Percentiles rank a stretch among this genome's conserved stretches.
These are phyloP conservation scores for Trypanosoma platydactyli DNA, from an alignment of 208 protist genomes.

Conservation along the genomic window DNA sequence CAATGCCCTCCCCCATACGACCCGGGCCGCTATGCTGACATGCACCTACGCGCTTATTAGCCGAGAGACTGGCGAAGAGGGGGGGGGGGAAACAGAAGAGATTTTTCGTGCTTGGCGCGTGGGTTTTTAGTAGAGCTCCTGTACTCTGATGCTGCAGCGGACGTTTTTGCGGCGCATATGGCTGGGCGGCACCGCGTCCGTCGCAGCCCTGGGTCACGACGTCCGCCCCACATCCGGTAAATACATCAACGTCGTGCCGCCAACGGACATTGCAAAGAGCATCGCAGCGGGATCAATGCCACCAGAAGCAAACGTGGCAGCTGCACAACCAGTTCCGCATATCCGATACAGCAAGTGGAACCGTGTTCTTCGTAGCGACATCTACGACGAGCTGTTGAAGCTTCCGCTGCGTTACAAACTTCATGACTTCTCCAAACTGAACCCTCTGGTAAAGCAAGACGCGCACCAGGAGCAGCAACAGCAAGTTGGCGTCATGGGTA, in stretches of 20 bases:
- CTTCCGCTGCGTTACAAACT: conserved; percentile 79
- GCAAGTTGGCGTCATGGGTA: conserved; percentile 50
- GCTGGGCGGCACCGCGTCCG: conserved; percentile 64
- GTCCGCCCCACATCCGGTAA: conserved; percentile 44
- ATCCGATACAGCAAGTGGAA: conserved; percentile 49
- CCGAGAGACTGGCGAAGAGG: too few relatives aligned
- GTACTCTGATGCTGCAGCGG: conserved; percentile 37
- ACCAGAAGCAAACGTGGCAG: conserved; percentile 37
- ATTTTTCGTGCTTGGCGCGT: too few relatives aligned
- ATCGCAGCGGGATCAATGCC: conserved; percentile 32
- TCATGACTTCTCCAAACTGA: conserved; percentile 67
- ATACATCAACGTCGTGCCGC: conserved; percentile 76
- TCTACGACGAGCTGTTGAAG: conserved; percentile 90
- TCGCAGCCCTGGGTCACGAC: conserved; percentile 60
- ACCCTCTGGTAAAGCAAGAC: conserved; percentile 11
- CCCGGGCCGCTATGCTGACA: too few relatives aligned
- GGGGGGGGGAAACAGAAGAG: too few relatives aligned
- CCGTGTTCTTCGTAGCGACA: conserved; percentile 56
- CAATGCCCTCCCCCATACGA: too few relatives aligned
- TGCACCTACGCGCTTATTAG: too few relatives aligned
- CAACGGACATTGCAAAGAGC: conserved; percentile 33
- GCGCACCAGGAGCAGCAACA: conserved; percentile 13
- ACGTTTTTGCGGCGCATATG: conserved; percentile 40
- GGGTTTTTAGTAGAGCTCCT: too few relatives aligned
- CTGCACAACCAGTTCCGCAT: conserved; percentile 33